Evolutionary conservation across 1,139 yeast species (phyloP).

Genomic region (Blastobotrys serpentis): DNA sequence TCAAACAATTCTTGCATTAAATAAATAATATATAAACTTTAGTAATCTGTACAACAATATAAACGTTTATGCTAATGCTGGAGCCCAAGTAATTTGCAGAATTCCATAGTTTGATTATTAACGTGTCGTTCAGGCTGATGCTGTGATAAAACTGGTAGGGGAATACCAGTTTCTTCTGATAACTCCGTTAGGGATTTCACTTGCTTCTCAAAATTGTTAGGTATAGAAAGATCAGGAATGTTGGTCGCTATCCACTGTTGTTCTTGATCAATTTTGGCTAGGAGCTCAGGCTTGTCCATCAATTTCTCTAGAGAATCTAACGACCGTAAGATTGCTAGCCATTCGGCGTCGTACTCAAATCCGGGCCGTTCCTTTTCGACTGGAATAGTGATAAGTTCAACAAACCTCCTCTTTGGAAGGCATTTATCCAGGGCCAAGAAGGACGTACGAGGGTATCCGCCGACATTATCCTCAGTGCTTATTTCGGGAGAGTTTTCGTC

Average conservation of each 20-base stretch:
- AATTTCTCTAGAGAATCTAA: constrained; percentile 23
- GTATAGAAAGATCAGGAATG: constrained; percentile 30
- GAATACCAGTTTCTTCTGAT: constrained; percentile 13
- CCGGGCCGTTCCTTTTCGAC: constrained; percentile 24
- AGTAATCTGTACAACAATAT: too few species aligned
- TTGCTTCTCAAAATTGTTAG: constrained; percentile 24
- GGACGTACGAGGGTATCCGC: constrained; percentile 41
- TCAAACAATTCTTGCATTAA: too few species aligned
- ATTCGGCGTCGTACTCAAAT: constrained; percentile 39
- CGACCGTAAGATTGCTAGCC: constrained; percentile 41
- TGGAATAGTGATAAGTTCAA: constrained; percentile 46
- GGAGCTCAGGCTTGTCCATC: constrained; percentile 16
- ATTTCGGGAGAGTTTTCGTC: background rate
- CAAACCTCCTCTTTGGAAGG: constrained; percentile 55
- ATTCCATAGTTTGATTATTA: constrained; percentile 32
- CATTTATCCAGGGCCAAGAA: constrained; percentile 89
- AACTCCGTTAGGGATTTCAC: constrained; percentile 17
- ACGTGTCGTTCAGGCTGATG: background rate
- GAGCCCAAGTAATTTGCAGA: constrained; percentile 23
- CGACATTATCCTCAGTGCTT: background rate
- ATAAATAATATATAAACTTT: too few species aligned
- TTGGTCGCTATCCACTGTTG: constrained; percentile 35
- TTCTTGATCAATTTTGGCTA: constrained; percentile 25
- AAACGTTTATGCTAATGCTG: background rate
- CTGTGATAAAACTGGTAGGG: background rate